Evolutionary conservation across 2,329 filamentous ascomycete genomes (phyloP), one percentile per base, ranked within the genome.

Genomic region (Capronia americana): DNA sequence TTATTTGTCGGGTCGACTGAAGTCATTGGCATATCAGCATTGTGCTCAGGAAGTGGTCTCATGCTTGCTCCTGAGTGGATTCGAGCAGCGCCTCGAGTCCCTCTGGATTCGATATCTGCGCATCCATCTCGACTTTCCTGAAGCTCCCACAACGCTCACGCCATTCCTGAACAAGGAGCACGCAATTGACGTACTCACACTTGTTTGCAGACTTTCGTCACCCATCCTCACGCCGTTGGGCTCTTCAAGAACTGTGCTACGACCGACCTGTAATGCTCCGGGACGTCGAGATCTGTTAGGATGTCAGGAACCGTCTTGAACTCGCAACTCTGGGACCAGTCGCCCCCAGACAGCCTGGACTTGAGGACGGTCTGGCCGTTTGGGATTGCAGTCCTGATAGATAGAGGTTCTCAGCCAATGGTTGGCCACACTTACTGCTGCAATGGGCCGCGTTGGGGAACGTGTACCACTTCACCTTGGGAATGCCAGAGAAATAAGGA

Each of bases 401-500:
- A 51, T 28, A 1, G 23, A 12, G 48, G 23, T 51, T 24, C 14
- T 23, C 48, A 7, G 3, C 14, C 8, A 28, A 14, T 12, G 20
- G 10, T 1, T 12, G 20, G 10, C 2, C 20, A 51, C 48, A 51
- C 48, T 51, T 51, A 51, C 48, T 75, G 4, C 75, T 74, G 68
- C 75, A 74, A 60, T 74, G 71, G 57, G 71, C 75, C 2, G 69
- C 69, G 8, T 70, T 64, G 2, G 70, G 69, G 32, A 77, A 70
- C 5, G 63, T 75, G 8, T 79, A 73, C 80, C 80, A 83, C 69
- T 78, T 80, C 53, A 79, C 77, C 66, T 76, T 77, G 6, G 70
- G 69, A 24, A 81, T 80, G 2, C 73, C 67, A 2, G 55, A 38
- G 66, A 69, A 70, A 24, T 48, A 70, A n/a, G 69, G 69, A 28